Percentiles rank a stretch among this genome's conserved stretches.
Evolutionary conservation across 176 grass and related monocot genomes (phyloP).

Genomic region (Coix lacrymajobi): DNA sequence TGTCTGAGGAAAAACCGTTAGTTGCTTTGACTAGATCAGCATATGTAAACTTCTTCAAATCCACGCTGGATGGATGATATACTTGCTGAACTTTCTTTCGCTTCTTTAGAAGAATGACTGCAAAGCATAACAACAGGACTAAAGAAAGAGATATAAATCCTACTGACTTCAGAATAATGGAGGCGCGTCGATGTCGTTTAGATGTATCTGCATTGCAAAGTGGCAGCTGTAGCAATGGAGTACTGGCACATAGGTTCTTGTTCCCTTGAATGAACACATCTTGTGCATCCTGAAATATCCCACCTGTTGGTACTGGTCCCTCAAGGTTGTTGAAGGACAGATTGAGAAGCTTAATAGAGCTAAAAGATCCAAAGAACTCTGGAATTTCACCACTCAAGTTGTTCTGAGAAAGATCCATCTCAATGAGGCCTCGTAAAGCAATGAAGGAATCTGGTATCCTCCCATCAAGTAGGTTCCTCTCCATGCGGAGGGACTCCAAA

Average conservation of each 20-base stretch:
- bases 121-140: too few relatives aligned
- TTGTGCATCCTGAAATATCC: slow-evolving; percentile 8
- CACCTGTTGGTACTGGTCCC: slow-evolving; percentile 16
- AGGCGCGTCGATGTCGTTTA: too few relatives aligned
- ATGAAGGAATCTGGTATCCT: slow-evolving; percentile 5
- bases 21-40: slow-evolving; percentile 19
- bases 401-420: slow-evolving; percentile 18
- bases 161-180: too few relatives aligned
- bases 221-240: too few relatives aligned
- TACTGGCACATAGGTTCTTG: background rate
- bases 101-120: too few relatives aligned
- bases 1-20: background rate
- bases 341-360: background rate
- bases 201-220: too few relatives aligned
- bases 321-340: slow-evolving; percentile 32
- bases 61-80: background rate
- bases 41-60: slow-evolving; percentile 15
- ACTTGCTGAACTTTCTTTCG: too few relatives aligned
- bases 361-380: background rate
- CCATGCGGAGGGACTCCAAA: background rate
- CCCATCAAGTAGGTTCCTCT: slow-evolving; percentile 17
- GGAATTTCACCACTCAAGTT: slow-evolving; percentile 30
- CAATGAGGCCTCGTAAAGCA: background rate
- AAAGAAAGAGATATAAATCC: too few relatives aligned
- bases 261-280: slow-evolving; percentile 1